Percentiles rank a stretch among this genome's conserved stretches.
Conservation (phyloP, 169 alveolate genomes). For the Plasmodium reichenowi region DNA sequence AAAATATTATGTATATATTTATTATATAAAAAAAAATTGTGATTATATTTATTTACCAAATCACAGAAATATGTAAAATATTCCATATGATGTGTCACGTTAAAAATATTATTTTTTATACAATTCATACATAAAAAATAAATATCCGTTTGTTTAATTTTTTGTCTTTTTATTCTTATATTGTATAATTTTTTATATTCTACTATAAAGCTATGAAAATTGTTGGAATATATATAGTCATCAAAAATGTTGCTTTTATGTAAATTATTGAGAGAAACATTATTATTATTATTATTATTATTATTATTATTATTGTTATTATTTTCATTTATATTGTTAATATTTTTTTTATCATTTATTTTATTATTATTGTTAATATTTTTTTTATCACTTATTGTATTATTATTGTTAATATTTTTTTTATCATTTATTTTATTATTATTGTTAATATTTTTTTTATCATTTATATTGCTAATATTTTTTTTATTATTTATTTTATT, state of each 20-base stretch:
- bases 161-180: slow-evolving; percentile 59
- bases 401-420: too few species aligned
- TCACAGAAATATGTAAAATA: slow-evolving; percentile 37
- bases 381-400: too few species aligned
- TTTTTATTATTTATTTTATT: too few species aligned
- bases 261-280: background rate
- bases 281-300: background rate
- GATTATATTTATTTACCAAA: slow-evolving; percentile 14
- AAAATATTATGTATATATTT: slow-evolving; percentile 14
- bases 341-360: background rate
- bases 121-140: slow-evolving; percentile 43
- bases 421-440: too few species aligned
- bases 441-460: too few species aligned
- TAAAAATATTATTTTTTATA: slow-evolving; percentile 20
- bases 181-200: slow-evolving; percentile 32
- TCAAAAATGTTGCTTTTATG: background rate
- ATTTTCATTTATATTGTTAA: background rate
- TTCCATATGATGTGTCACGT: slow-evolving; percentile 8
- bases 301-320: background rate
- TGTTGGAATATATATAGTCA: background rate
- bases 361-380: too few species aligned
- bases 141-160: slow-evolving; percentile 53
- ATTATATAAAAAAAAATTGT: slow-evolving; percentile 34
- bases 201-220: slow-evolving; percentile 1
- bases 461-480: too few species aligned